Conservation (phyloP, 108 stramenopile species). For the Stephanodiscus triporus region DNA sequence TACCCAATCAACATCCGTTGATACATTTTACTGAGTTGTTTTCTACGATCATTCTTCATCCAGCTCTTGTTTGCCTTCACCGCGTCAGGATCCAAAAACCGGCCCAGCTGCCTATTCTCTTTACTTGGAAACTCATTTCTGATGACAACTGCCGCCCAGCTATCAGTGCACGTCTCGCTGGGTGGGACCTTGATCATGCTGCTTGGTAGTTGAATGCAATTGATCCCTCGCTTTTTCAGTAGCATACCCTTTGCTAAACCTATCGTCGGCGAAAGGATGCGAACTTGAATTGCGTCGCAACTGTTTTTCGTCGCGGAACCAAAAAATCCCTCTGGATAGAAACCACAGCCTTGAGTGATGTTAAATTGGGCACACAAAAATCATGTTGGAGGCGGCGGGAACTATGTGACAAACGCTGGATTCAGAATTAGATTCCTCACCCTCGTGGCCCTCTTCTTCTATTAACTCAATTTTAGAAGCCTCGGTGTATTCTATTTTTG, state of each 20-base stretch:
- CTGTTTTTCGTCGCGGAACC: not conserved
- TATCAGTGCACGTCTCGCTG: not conserved
- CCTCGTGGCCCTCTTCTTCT: constrained; percentile 35
- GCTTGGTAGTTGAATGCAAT: constrained; percentile 32
- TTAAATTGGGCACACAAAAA: not conserved
- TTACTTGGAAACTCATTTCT: constrained; percentile 22
- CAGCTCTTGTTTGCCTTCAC: constrained; percentile 11
- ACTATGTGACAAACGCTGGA: not conserved
- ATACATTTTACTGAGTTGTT: constrained; percentile 35
- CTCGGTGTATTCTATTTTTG: not conserved
- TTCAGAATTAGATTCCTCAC: not conserved
- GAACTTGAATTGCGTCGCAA: constrained; percentile 35
- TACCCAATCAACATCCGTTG: constrained; percentile 20
- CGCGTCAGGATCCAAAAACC: constrained; percentile 30
- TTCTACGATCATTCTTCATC: constrained; percentile 1
- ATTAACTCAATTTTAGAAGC: constrained; percentile 21
- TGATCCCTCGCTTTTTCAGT: constrained; percentile 30
- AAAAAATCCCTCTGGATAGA: constrained; percentile 35
- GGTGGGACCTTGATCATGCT: constrained; percentile 47
- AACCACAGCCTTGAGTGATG: constrained; percentile 30
- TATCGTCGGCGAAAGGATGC: constrained; percentile 27
- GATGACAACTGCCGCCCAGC: constrained; percentile 1
- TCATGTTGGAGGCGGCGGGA: not conserved
- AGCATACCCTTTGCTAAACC: constrained; percentile 30
- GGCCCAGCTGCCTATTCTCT: constrained; percentile 3